Base-by-base conservation (phyloP, 805 yeast species). In the Candida ortonii region DNA sequence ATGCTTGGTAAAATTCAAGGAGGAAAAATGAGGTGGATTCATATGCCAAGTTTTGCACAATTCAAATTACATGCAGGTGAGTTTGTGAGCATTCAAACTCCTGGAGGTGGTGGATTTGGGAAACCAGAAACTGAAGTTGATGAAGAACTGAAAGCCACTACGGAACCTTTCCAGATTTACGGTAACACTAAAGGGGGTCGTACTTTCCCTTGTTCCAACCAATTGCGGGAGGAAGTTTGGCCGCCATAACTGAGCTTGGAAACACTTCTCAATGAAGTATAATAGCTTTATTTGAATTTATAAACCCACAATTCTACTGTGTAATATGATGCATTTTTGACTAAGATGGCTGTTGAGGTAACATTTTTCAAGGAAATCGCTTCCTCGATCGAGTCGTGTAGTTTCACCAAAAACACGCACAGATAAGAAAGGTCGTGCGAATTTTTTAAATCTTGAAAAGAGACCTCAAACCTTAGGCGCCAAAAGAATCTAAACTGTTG, bases 31-130 rank as follows among this genome's bases (percentile, higher is more conserved):
- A 51, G 56, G 37, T 59, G 63, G 62, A 57, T 60, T 21, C 60
- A 55, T 25, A 30, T 58, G 20, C 63, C 64, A 5, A 38, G 44
- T 7, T 46, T 50, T 38, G 75, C 74, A 7, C 74, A 70, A 38
- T 57, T 67, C 31, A 53, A 58, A 22, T 43, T 65, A 36, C 57
- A 55, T 28, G 49, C 50, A 25, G 70, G 70, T 11, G 72, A 66
- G 40, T 55, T 62, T 28, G 35, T 67, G 22, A 56, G 53, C 28
- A 57, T 66, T 11, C 22, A 46, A 34, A 65, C 69, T n/a, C 71
- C 72, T 2, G 70, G 71, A 39, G 72, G 71, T 25, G 72, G 72
- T 29, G 72, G 71, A 15, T 65, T 52, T 38, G 72, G 72, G 66
- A 49, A 57, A 59, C 35, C 53, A 59, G 15, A 64, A 62, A n/a